Conservation (phyloP, 2,329 filamentous ascomycete genomes). For the Taxawa tesnikishii region DNA sequence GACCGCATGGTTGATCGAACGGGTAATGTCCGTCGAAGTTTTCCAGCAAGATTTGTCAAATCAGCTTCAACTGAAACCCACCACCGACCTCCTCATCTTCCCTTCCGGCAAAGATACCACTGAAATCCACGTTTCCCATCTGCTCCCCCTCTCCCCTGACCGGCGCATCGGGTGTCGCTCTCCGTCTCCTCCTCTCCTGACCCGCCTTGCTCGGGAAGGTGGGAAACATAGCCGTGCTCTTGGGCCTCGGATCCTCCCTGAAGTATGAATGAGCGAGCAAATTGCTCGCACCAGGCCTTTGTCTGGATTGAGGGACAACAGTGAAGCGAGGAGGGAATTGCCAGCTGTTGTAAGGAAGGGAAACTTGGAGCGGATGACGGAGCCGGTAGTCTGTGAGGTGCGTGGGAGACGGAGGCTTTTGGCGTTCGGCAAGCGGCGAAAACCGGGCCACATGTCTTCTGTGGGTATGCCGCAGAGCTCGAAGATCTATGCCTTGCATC, state of each 20-base stretch:
- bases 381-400: constrained; percentile 30
- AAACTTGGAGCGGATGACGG: constrained; percentile 62
- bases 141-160: constrained; percentile 51
- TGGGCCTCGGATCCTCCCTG: constrained; percentile 75
- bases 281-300: constrained; percentile 58
- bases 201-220: constrained; percentile 94
- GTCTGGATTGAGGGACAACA: constrained; percentile 66
- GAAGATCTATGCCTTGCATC: constrained; percentile 55
- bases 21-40: no score
- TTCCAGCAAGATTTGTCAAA: constrained; percentile 11
- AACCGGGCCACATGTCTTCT: constrained; percentile 72
- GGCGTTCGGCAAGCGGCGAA: constrained; percentile 78
- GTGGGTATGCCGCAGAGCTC: constrained; percentile 78
- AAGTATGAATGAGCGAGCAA: constrained; percentile 79
- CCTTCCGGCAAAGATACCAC: constrained; percentile 35
- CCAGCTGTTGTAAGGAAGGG: constrained; percentile 70
- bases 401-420: constrained; percentile 56
- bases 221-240: constrained; percentile 84
- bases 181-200: constrained; percentile 65
- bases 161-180: constrained; percentile 72
- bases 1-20: no score
- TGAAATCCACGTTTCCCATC: constrained; percentile 32
- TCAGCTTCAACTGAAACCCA: constrained; percentile 28
- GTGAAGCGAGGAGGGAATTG: constrained; percentile 50
- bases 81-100: constrained; percentile 35